Base-by-base conservation (phyloP, 306 rosid genomes). In the Hylodesmum podocarpum region DNA sequence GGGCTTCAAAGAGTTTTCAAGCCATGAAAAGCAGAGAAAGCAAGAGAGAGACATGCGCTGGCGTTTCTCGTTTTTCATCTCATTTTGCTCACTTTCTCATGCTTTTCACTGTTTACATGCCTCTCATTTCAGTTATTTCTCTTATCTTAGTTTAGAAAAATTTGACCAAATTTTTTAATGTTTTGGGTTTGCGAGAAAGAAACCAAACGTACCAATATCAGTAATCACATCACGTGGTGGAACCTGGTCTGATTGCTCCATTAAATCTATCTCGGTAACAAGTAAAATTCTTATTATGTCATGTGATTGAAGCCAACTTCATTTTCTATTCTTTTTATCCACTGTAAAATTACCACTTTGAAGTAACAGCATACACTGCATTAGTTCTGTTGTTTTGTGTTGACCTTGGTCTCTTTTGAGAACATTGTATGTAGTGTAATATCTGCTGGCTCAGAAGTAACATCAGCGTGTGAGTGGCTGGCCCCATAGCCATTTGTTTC, bases 11-110 rank as follows among this genome's bases (percentile, higher is more conserved):
- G 63, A 66, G 76, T 47, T 37, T 79, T 1, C 55, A 61, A 29
- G 66, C 39, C 91, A 85, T 89, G 9, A 88, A 89, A 88, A 90
- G 96, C 72, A 85, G 95, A 85, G 95, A 91, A 88, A 88, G 92
- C 22, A 54, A 28, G 21, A 28, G 40, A 59, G 76, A 72, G 67
- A 82, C 91, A 74, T 77, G 87, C 63, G 81, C 83, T 84, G 84
- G 70, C 68, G 61, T 75, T 67, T 77, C 82, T 80, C 79, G 69
- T 78, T 69, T 88, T 82, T 82, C 80, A 25, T 70, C 78, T 66
- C 50, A 58, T 88, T 46, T 84, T 69, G 66, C 72, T 70, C 50
- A 51, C 83, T 63, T 59, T 69, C 68, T 44, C 75, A 19, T 71
- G 54, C 85, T 59, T 70, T 80, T 77, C 4, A 49, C 82, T 86